Base-by-base conservation (phyloP, 2,329 filamentous ascomycete species). In the Fusarium dlaminii region DNA sequence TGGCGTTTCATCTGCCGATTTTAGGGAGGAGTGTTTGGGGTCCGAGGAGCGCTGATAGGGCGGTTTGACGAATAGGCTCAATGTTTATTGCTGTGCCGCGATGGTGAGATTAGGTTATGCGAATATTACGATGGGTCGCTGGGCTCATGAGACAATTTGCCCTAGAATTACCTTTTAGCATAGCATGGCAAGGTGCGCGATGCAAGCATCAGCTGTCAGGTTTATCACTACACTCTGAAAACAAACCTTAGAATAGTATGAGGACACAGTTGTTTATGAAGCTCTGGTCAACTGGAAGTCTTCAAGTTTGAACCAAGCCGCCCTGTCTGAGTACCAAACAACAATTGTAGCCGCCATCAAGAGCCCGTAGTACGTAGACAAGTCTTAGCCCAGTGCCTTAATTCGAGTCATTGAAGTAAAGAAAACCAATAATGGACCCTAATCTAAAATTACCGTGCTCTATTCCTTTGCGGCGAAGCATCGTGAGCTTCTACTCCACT, bases 281-380 rank as follows among this genome's bases (percentile, higher is more conserved):
- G 12, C 12, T 39, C 18, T 39, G 8, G 6, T 39, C 18, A 12
- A 20, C 18, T 14, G 11, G 11, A 9, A 3, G 11, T 17, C 40
- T 24, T 24, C n/a, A 24, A 6, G 7, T 10, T 10, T 43, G 9
- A 17, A 24, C n/a, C 17, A 10, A 15, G 8, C 45, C 12, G 27
- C 13, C 0, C 9, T 13, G 14, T 3, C 7, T 17, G 3, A n/a
- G 15, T 13, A 17, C 29, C 1, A 4, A n/a, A 5, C 11, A 18
- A 24, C 9, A 7, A 9, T 18, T 3, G 1, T 22, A 49, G 15
- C 11, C 5, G 2, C 13, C 4, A 12, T 49, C 7, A 6, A 18
- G 22, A 30, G 14, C 0, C 27, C 9, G 4, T 3, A 15, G 1
- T 0, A 12, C 3, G 14, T 2, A n/a, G 14, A 2, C 14, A 17